Evolutionary conservation across 176 grass and related monocot species (phyloP), one percentile per base, ranked within the genome.

Genomic region (Musa itinerans): DNA sequence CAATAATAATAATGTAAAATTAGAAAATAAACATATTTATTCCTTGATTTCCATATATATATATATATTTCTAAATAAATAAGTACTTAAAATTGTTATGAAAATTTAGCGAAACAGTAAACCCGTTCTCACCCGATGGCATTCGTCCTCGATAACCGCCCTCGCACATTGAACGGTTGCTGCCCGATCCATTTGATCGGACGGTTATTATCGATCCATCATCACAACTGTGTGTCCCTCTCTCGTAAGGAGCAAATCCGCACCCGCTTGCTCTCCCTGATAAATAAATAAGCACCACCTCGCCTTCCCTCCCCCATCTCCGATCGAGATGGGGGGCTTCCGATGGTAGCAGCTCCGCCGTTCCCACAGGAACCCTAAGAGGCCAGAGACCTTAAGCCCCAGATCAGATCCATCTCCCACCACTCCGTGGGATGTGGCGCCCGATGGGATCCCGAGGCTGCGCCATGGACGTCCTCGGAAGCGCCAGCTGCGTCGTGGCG

Each of bases 401-500:
- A 15, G 3, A 16, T n/a, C 68, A 22, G 67, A 15, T 48, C 20
- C 84, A 25, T 10, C 48, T 4, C 15, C 11, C 70, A 15, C 20
- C 11, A 8, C 9, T 69, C 0, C 1, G 11, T 1, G 4, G 34
- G 34, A 43, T 43, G 34, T 43, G 34, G 7, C 12, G 13, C 17
- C 57, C 70, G 1, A 96, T 89, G 88, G 86, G 77, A 57, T 16
- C 70, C 70, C 64, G 52, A 50, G 67, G 70, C 81, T 50, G 73
- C 29, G 52, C 53, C 76, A 53, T 50, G 43, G 43, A 70, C 29
- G 48, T 52, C 48, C 43, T 70, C 15, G 34, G 68, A 81, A 80
- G 21, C 79, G 74, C 87, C 4, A 81, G 71, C 65, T 76, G 86
- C 67, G 76, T 88, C 2, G 72, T 72, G 20, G 90, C 90, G 22